Conservation (phyloP, 768 basidiomycete genomes). For the Lentinus tigrinus region DNA sequence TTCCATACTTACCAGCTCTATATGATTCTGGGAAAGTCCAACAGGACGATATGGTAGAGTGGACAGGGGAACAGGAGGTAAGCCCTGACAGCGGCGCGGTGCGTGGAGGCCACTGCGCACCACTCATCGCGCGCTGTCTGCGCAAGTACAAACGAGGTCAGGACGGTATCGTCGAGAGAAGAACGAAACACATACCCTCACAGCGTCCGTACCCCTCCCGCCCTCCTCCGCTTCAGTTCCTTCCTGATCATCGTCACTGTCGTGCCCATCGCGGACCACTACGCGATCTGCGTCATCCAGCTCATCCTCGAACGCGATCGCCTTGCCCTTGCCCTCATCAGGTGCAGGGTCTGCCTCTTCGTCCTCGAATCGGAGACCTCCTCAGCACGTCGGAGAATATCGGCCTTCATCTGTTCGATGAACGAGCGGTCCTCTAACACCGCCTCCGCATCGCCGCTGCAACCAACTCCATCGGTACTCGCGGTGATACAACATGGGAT, state of each 20-base stretch:
- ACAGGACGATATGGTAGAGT: too few species aligned
- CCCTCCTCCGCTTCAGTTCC: conserved; percentile 23
- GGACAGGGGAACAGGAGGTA: too few species aligned
- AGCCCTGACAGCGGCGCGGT: too few species aligned
- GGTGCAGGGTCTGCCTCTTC: conserved; percentile 33
- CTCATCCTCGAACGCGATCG: conserved; percentile 54
- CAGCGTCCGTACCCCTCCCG: background rate
- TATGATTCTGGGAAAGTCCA: too few species aligned
- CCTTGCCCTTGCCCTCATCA: conserved; percentile 24
- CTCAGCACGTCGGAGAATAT: conserved; percentile 77
- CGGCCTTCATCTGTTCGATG: conserved; percentile 75
- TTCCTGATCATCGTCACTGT: conserved; percentile 38
- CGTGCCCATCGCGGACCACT: conserved; percentile 67
- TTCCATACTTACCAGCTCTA: too few species aligned
- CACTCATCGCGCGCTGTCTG: too few species aligned
- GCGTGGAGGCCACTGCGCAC: too few species aligned
- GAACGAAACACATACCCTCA: background rate
- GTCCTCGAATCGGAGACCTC: conserved; percentile 61
- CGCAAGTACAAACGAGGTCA: too few species aligned
- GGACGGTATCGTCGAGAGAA: too few species aligned
- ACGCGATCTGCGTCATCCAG: conserved; percentile 42
- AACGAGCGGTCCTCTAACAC: conserved; percentile 56
- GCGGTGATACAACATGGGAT: background rate
- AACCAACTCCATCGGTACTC: background rate
- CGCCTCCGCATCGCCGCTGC: conserved; percentile 44